Evolutionary conservation across 331 rosid species (phyloP).

Genomic region (Rhamnella rubrinervis): DNA sequence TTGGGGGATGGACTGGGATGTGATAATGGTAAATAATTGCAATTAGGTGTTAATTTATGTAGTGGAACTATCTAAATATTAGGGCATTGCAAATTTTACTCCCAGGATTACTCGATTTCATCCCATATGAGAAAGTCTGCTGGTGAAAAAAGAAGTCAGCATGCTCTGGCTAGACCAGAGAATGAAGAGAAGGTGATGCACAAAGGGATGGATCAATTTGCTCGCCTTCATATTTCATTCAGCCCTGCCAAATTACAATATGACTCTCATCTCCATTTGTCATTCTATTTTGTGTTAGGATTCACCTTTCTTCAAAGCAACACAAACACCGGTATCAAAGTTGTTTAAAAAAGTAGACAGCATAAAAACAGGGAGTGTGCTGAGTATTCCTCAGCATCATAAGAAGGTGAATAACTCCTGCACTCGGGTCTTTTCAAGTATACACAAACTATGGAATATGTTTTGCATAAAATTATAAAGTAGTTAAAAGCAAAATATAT

Average conservation of each 20-base stretch:
- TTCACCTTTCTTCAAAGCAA: conserved; percentile 53
- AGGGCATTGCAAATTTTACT: conserved; percentile 16
- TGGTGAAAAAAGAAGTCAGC: conserved; percentile 59
- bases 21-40: not conserved
- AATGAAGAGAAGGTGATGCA: conserved; percentile 37
- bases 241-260: conserved; percentile 14
- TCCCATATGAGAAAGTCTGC: conserved; percentile 63
- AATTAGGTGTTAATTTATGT: not conserved
- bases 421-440: conserved; percentile 3
- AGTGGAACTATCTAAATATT: not conserved
- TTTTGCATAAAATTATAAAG: conserved; percentile 1
- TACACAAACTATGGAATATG: conserved; percentile 3
- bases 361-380: conserved; percentile 52
- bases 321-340: conserved; percentile 74
- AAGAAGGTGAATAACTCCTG: conserved; percentile 55
- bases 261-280: conserved; percentile 11
- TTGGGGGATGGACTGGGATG: not conserved
- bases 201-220: conserved; percentile 22
- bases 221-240: conserved; percentile 23
- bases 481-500: not conserved
- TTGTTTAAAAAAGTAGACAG: conserved; percentile 71
- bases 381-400: conserved; percentile 74
- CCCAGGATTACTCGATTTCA: conserved; percentile 65
- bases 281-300: conserved; percentile 44
- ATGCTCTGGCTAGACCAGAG: conserved; percentile 40